phyloP scores from a whole-genome alignment of 228 moss, liverwort and hornwort genomes.

The Sphagnum magellanicum region DNA sequence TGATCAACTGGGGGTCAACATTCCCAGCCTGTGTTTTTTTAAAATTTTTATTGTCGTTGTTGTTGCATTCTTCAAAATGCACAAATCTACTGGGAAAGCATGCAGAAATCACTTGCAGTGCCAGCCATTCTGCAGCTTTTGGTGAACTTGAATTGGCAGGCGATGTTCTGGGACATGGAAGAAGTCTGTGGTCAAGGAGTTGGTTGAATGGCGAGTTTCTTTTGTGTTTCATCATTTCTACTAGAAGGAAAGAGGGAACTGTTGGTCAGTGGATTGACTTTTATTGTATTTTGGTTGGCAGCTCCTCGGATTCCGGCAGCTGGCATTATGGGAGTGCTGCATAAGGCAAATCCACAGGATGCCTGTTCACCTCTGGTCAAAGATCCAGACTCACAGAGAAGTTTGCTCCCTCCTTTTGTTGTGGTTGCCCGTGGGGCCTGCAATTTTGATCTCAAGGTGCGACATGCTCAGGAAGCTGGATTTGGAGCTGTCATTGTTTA shows the following conservation, averaged over 20 bases:
- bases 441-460: constrained; percentile 43
- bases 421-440: constrained; percentile 46
- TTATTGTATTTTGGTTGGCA: constrained; percentile 11
- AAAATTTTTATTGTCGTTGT: too few species aligned
- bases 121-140: not conserved
- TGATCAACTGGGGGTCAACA: too few species aligned
- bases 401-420: constrained; percentile 31
- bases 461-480: constrained; percentile 57
- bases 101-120: too few species aligned
- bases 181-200: too few species aligned
- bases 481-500: constrained; percentile 46
- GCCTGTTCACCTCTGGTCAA: constrained; percentile 38
- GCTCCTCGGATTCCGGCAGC: constrained; percentile 36
- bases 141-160: not conserved
- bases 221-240: not conserved
- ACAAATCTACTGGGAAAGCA: too few species aligned
- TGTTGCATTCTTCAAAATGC: too few species aligned
- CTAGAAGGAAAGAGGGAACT: not conserved
- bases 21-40: too few species aligned
- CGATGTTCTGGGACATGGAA: not conserved
- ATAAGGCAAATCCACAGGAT: constrained; percentile 36
- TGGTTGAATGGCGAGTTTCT: not conserved
- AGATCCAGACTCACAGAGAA: constrained; percentile 16
- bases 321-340: constrained; percentile 41
- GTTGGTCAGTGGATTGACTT: not conserved